phyloP scores from a whole-genome alignment of 371 early-diverging fungal genomes.

The Mucor irregularis region DNA sequence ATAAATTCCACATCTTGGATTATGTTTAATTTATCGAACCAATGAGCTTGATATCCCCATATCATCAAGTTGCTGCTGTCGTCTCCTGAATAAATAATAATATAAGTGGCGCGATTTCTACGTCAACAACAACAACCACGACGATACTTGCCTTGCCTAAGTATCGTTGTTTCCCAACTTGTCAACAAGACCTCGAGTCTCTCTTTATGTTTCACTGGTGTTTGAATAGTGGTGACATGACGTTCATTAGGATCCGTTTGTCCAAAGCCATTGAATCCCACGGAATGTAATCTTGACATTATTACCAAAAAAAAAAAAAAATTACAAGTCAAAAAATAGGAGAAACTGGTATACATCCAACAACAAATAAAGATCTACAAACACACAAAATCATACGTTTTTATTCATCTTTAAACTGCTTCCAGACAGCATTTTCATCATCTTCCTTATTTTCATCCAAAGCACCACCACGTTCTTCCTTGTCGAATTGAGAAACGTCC shows the following conservation, averaged over 20 bases:
- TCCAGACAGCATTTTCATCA: slow-evolving; percentile 54
- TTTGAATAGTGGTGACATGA: too few relatives aligned
- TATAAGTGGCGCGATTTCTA: too few relatives aligned
- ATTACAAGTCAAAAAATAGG: too few relatives aligned
- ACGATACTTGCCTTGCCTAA: too few relatives aligned
- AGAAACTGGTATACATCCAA: too few relatives aligned
- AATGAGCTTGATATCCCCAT: slow-evolving; percentile 31
- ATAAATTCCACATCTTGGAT: not conserved
- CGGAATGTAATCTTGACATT: slow-evolving; percentile 15
- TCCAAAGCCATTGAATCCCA: slow-evolving; percentile 39
- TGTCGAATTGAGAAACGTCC: slow-evolving; percentile 73
- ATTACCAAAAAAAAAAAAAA: too few relatives aligned
- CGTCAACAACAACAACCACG: too few relatives aligned
- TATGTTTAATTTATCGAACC: slow-evolving; percentile 1
- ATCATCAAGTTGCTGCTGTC: too few relatives aligned
- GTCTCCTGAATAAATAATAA: too few relatives aligned
- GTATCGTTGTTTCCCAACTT: slow-evolving; percentile 46
- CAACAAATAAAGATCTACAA: too few relatives aligned
- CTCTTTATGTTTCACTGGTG: too few relatives aligned
- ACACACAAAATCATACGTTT: not conserved
- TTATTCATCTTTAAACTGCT: slow-evolving; percentile 37
- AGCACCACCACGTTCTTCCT: slow-evolving; percentile 44
- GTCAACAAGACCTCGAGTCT: slow-evolving; percentile 20
- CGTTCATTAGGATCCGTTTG: too few relatives aligned
- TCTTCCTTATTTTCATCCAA: slow-evolving; percentile 65